Evolutionary conservation across 257 asterid genomes (phyloP).

Genomic region (Knoxia roxburghii): DNA sequence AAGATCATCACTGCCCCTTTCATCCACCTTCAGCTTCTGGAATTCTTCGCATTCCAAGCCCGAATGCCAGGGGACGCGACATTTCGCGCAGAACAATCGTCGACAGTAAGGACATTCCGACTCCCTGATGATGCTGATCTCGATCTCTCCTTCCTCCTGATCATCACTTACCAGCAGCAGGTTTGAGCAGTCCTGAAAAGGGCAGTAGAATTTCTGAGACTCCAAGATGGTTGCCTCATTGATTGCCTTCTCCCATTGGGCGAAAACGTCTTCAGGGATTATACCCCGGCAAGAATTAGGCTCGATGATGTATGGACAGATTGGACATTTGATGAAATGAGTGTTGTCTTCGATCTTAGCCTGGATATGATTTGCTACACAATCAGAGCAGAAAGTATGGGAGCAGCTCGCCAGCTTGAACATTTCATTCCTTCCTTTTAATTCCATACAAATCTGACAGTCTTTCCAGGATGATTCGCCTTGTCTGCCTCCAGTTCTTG

Average conservation of each 20-base stretch:
- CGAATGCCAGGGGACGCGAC: constrained; percentile 52
- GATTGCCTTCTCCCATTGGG: constrained; percentile 10
- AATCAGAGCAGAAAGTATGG: constrained; percentile 20
- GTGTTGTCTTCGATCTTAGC: constrained; percentile 8
- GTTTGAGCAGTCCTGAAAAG: constrained; percentile 45
- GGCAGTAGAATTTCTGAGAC: constrained; percentile 35
- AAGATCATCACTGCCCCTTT: constrained; percentile 35
- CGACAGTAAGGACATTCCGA: constrained; percentile 44
- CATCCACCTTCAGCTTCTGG: constrained; percentile 12
- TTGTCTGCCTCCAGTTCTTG: background rate
- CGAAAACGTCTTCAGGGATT: constrained; percentile 12
- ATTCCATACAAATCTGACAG: constrained; percentile 21
- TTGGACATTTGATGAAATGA: constrained; percentile 11
- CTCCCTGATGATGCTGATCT: constrained; percentile 17
- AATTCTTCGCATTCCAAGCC: constrained; percentile 39
- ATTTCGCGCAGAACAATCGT: constrained; percentile 40
- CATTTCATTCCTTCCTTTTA: constrained; percentile 8
- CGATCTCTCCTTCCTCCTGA: constrained; percentile 21
- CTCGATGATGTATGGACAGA: constrained; percentile 12
- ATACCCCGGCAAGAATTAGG: constrained; percentile 7
- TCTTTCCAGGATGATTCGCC: constrained; percentile 12
- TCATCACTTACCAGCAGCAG: constrained; percentile 31
- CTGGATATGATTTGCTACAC: constrained; percentile 17
- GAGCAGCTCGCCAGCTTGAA: constrained; percentile 11
- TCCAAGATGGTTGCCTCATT: background rate